Percentiles rank a stretch among this genome's conserved stretches.
These are phyloP conservation scores for Diaporthe sp. DNA, from an alignment of 2,329 filamentous ascomycete genomes.

Conservation along the genomic window DNA sequence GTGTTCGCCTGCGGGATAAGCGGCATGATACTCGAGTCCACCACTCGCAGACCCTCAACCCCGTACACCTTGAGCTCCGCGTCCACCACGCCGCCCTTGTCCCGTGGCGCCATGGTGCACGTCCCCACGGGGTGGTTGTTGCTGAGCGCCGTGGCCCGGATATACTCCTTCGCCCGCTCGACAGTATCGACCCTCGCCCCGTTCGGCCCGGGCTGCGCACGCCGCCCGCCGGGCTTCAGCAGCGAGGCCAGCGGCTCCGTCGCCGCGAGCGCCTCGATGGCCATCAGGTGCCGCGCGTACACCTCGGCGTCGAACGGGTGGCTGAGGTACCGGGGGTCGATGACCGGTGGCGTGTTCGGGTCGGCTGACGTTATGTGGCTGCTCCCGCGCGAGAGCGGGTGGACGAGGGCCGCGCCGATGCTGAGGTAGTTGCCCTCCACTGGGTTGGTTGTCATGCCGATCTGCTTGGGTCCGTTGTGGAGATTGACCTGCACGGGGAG, in stretches of 20 bases:
- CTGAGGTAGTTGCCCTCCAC: background rate
- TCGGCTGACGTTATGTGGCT: conserved; percentile 65
- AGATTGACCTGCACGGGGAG: background rate
- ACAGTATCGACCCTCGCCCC: background rate
- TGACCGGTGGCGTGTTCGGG: conserved; percentile 57
- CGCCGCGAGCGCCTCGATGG: conserved; percentile 47
- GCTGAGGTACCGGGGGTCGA: conserved; percentile 67
- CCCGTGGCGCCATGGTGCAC: conserved; percentile 14
- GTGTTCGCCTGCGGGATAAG: conserved; percentile 25
- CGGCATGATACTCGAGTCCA: conserved; percentile 25
- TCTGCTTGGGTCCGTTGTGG: background rate
- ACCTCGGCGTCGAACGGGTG: conserved; percentile 67
- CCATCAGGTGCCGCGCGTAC: conserved; percentile 55
- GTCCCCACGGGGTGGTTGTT: conserved; percentile 11
- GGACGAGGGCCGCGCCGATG: conserved; percentile 43
- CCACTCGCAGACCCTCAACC: background rate
- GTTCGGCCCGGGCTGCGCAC: background rate
- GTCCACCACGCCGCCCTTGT: conserved; percentile 26
- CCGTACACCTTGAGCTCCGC: conserved; percentile 12
- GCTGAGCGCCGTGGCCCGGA: conserved; percentile 8
- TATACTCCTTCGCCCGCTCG: conserved; percentile 9
- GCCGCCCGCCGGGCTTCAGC: conserved; percentile 9
- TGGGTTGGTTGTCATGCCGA: background rate
- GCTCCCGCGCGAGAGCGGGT: conserved; percentile 69
- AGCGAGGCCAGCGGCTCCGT: conserved; percentile 13